Percentiles rank a stretch among this genome's conserved stretches.
phyloP scores from a whole-genome alignment of 306 rosid species.

The Morella rubra region DNA sequence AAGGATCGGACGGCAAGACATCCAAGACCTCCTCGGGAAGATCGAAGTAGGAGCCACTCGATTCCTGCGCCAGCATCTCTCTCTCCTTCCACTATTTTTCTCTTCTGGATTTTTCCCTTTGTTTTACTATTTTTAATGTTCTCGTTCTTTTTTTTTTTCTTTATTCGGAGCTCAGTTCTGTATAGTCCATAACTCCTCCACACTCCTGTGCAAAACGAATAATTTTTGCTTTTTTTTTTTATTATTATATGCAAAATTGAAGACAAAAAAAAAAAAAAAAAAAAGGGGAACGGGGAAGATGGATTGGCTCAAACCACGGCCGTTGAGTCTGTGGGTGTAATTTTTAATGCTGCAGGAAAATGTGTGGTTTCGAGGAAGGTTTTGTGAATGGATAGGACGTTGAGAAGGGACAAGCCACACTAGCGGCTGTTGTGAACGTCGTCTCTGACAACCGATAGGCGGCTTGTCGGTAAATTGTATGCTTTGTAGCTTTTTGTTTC shows the following conservation, averaged over 20 bases:
- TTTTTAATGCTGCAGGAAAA: not conserved
- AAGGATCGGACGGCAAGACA: conserved; percentile 82
- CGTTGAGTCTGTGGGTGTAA: conserved; percentile 3
- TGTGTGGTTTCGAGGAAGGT: conserved; percentile 32
- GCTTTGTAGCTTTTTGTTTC: no score
- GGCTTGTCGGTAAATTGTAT: no score
- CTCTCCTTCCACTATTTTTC: not conserved
- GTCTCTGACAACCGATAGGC: not conserved
- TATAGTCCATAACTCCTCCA: no score
- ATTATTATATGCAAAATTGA: not conserved
- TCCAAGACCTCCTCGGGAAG: conserved; percentile 67
- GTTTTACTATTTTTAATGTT: not conserved
- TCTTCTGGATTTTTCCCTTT: not conserved
- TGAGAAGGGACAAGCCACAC: conserved; percentile 13
- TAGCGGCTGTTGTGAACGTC: no score
- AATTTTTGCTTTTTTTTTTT: not conserved
- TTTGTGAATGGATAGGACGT: conserved; percentile 32
- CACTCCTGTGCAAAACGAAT: not conserved
- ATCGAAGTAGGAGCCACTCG: conserved; percentile 46
- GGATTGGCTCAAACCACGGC: conserved; percentile 2
- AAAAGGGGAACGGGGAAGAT: not conserved
- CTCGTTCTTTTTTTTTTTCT: not conserved
- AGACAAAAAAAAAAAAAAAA: not conserved
- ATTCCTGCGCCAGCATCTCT: conserved; percentile 54
- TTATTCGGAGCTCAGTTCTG: no score